Percentiles rank a stretch among this genome's conserved stretches.
These are phyloP conservation scores for Psilocybe cyanescens DNA, from an alignment of 768 basidiomycete species.

Conservation along the genomic window DNA sequence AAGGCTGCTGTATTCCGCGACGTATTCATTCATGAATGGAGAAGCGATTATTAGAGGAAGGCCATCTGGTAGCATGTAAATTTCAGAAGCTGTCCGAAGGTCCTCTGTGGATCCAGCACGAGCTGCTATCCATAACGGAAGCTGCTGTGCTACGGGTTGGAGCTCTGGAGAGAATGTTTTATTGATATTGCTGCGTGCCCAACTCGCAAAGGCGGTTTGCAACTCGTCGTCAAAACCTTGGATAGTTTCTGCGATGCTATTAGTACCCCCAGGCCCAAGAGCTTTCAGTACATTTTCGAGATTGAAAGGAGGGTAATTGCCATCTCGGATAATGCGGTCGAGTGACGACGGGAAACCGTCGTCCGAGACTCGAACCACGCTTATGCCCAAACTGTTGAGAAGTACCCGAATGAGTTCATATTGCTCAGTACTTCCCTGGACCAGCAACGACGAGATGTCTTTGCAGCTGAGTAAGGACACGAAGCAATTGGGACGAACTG, in stretches of 20 bases:
- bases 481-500: slow-evolving; percentile 25
- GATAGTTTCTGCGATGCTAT: slow-evolving; percentile 20
- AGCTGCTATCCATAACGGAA: slow-evolving; percentile 38
- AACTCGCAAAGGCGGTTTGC: slow-evolving; percentile 30
- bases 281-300: slow-evolving; percentile 24
- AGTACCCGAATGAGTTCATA: slow-evolving; percentile 10
- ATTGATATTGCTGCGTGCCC: slow-evolving; percentile 29
- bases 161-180: slow-evolving; percentile 13
- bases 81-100: slow-evolving; percentile 20
- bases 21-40: slow-evolving; percentile 19
- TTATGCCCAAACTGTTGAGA: slow-evolving; percentile 16
- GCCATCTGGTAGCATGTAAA: slow-evolving; percentile 17
- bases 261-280: slow-evolving; percentile 11
- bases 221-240: slow-evolving; percentile 17
- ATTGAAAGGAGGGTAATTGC: slow-evolving; percentile 12
- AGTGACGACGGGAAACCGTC: slow-evolving; percentile 24
- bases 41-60: slow-evolving; percentile 11
- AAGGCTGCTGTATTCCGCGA: slow-evolving; percentile 17
- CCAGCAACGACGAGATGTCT: slow-evolving; percentile 27
- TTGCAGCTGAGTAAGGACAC: slow-evolving; percentile 35
- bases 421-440: slow-evolving; percentile 10
- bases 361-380: slow-evolving; percentile 19
- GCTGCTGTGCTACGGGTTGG: slow-evolving; percentile 22
- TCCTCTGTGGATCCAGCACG: slow-evolving; percentile 11
- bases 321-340: slow-evolving; percentile 16